A percentile compares a stretch with the other conserved stretches of the same genome.
Conservation (phyloP, 1,139 yeast species). For the Lodderomyces metapsilosis region DNA sequence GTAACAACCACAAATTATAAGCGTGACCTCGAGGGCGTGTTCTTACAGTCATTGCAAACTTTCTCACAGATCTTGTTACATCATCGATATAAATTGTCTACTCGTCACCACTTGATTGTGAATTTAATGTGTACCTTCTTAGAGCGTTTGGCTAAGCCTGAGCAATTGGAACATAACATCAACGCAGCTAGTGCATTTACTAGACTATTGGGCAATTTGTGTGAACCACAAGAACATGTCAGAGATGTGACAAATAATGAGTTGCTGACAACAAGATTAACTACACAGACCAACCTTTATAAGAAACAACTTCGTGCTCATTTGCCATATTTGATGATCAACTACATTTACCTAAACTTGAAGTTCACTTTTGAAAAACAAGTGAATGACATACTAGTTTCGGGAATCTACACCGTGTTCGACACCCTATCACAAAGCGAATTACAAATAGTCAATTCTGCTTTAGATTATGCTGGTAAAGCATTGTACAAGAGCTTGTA, state of each 20-base stretch:
- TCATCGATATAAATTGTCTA: slow-evolving; percentile 68
- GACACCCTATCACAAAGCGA: slow-evolving; percentile 71
- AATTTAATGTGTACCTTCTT: slow-evolving; percentile 49
- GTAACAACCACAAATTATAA: slow-evolving; percentile 3
- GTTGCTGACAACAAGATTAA: slow-evolving; percentile 29
- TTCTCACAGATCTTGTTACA: slow-evolving; percentile 58
- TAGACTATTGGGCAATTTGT: slow-evolving; percentile 63
- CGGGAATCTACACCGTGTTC: slow-evolving; percentile 63
- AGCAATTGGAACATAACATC: slow-evolving; percentile 2
- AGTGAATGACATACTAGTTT: slow-evolving; percentile 50
- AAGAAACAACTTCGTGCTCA: slow-evolving; percentile 63
- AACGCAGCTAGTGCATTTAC: slow-evolving; percentile 46
- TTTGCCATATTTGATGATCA: slow-evolving; percentile 59
- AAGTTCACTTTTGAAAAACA: slow-evolving; percentile 45
- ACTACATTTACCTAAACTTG: slow-evolving; percentile 53
- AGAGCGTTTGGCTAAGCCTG: slow-evolving; percentile 34
- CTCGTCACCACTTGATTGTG: slow-evolving; percentile 69
- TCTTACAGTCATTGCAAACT: slow-evolving; percentile 38
- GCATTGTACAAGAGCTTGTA: slow-evolving; percentile 66
- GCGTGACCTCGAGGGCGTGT: slow-evolving; percentile 22
- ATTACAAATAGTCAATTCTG: slow-evolving; percentile 58
- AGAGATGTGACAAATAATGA: slow-evolving; percentile 8
- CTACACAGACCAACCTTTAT: slow-evolving; percentile 54
- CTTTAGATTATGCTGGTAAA: slow-evolving; percentile 72
- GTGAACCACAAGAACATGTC: slow-evolving; percentile 57